Evolutionary conservation across 768 basidiomycete species (phyloP).

Genomic region (Tricholoma flavovirens): DNA sequence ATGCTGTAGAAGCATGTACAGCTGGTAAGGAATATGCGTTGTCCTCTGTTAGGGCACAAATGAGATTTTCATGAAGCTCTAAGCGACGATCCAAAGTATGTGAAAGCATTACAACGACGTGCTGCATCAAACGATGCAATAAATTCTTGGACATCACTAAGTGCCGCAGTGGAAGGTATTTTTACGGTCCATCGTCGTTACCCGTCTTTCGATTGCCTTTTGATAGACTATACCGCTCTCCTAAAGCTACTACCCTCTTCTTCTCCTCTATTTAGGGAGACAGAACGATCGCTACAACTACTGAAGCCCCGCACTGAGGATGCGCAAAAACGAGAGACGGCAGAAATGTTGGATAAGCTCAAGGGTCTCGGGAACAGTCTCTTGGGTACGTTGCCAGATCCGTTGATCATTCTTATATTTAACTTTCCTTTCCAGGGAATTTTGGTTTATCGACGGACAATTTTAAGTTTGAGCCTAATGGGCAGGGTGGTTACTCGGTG

Average conservation of each 20-base stretch:
- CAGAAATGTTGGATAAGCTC: constrained; percentile 88
- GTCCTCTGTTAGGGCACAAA: not conserved
- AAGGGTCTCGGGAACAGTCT: constrained; percentile 91
- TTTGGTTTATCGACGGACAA: constrained; percentile 95
- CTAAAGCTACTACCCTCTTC: constrained; percentile 53
- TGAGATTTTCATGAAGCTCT: constrained; percentile 49
- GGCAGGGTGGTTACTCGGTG: constrained; percentile 93
- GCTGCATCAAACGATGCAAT: constrained; percentile 80
- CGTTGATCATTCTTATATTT: not conserved
- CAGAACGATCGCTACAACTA: constrained; percentile 41
- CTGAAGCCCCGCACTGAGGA: constrained; percentile 67
- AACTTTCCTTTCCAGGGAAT: constrained; percentile 47
- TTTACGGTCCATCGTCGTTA: not conserved
- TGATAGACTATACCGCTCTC: constrained; percentile 73
- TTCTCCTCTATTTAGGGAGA: constrained; percentile 43
- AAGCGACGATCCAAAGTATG: constrained; percentile 76
- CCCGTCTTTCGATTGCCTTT: not conserved
- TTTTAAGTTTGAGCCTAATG: constrained; percentile 93
- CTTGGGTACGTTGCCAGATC: constrained; percentile 49
- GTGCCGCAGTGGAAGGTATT: constrained; percentile 79
- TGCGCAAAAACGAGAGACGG: constrained; percentile 81
- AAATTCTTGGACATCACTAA: constrained; percentile 77
- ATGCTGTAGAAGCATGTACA: constrained; percentile 75
- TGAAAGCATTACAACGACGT: constrained; percentile 87
- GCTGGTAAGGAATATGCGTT: constrained; percentile 43